Conservation (phyloP, 345 rosid genomes). For the Lumnitzera racemosa region DNA sequence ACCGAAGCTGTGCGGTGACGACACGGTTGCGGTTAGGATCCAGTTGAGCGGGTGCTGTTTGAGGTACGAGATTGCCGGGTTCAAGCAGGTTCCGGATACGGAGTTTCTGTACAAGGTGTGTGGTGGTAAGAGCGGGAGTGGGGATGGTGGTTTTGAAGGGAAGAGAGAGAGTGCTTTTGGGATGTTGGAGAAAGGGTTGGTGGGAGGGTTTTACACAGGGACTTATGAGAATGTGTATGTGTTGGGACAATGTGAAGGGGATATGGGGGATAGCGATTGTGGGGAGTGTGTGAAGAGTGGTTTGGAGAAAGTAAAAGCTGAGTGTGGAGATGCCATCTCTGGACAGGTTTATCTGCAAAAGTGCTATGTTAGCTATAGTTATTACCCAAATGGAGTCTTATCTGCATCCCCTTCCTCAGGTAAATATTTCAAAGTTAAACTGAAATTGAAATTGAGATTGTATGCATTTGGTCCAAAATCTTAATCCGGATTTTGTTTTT, state of each 20-base stretch:
- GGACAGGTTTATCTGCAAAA: constrained; percentile 64
- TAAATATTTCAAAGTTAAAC: constrained; percentile 2
- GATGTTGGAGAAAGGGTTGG: constrained; percentile 12
- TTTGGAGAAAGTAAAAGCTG: constrained; percentile 34
- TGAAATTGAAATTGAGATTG: no score
- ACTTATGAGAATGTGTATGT: constrained; percentile 22
- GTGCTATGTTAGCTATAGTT: constrained; percentile 76
- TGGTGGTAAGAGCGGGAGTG: constrained; percentile 11
- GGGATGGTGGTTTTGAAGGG: constrained; percentile 7
- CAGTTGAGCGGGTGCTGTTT: constrained; percentile 29
- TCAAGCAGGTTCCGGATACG: constrained; percentile 9
- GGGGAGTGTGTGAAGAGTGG: constrained; percentile 55
- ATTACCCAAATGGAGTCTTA: constrained; percentile 67
- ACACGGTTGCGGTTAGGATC: constrained; percentile 50
- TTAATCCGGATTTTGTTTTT: no score
- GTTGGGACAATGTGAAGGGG: constrained; percentile 89
- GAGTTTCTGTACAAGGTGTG: constrained; percentile 15
- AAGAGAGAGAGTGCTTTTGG: constrained; percentile 14
- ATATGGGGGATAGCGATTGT: constrained; percentile 39
- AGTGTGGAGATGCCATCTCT: constrained; percentile 62
- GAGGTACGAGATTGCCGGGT: constrained; percentile 14
- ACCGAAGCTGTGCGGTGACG: constrained; percentile 47
- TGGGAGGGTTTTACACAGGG: constrained; percentile 14
- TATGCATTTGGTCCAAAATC: no score
- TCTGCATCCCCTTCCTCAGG: constrained; percentile 24